Evolutionary conservation across 352 stramenopile species (phyloP).

Genomic region (Phytophthora pisi): DNA sequence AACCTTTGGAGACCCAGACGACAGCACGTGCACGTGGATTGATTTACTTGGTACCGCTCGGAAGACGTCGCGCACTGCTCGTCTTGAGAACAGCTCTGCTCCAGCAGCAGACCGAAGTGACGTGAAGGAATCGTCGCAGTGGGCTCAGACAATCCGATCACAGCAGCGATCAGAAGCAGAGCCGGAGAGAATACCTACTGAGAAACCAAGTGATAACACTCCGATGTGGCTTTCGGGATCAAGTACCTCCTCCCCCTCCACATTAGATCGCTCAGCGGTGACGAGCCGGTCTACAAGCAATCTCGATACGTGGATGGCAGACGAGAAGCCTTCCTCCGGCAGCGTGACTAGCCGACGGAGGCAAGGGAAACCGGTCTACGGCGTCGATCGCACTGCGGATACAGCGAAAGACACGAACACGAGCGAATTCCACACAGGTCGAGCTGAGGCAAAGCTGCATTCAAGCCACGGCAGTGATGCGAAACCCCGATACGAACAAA

Average conservation of each 20-base stretch:
- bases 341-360: slow-evolving; percentile 26
- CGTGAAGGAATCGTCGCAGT: slow-evolving; percentile 1
- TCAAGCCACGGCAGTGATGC: slow-evolving; percentile 2
- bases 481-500: slow-evolving; percentile 5
- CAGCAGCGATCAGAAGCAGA: slow-evolving; percentile 3
- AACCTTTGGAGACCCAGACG: slow-evolving; percentile 70
- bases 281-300: slow-evolving; percentile 12
- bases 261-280: slow-evolving; percentile 7
- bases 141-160: slow-evolving; percentile 8
- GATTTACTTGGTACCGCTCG: slow-evolving; percentile 42
- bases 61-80: slow-evolving; percentile 42
- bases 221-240: slow-evolving; percentile 27
- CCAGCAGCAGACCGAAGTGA: slow-evolving; percentile 1
- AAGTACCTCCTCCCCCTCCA: slow-evolving; percentile 4
- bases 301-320: slow-evolving; percentile 16
- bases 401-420: not conserved
- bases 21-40: slow-evolving; percentile 75
- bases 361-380: slow-evolving; percentile 16
- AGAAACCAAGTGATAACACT: slow-evolving; percentile 16
- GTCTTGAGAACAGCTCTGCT: slow-evolving; percentile 6
- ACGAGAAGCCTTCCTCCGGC: slow-evolving; percentile 23
- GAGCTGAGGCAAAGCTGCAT: slow-evolving; percentile 13
- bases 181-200: not conserved
- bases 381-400: not conserved
- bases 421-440: not conserved